A percentile compares a stretch with the other conserved stretches of the same genome.
Conservation (phyloP, 2,329 filamentous ascomycete genomes). For the Annulohypoxylon truncatum region DNA sequence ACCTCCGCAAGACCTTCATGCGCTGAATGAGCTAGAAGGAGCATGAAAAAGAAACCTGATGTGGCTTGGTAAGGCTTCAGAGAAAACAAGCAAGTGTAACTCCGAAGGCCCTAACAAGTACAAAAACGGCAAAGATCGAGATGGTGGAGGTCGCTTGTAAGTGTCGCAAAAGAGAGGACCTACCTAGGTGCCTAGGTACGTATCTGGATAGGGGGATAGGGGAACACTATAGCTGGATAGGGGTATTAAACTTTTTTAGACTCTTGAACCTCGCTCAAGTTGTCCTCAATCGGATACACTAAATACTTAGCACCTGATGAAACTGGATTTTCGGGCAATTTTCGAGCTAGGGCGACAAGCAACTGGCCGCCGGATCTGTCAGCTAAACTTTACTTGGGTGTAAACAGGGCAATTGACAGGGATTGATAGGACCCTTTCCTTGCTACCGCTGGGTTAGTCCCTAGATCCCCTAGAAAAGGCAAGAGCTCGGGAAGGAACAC, state of each 20-base stretch:
- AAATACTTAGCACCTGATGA: background rate
- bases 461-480: constrained; percentile 1
- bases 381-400: constrained; percentile 20
- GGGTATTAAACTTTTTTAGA: background rate
- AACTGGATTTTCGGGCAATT: constrained; percentile 4
- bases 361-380: constrained; percentile 13
- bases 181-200: background rate
- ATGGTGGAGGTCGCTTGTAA: constrained; percentile 6
- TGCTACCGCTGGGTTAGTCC: background rate
- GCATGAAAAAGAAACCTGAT: constrained; percentile 20
- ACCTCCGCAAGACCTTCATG: constrained; percentile 3
- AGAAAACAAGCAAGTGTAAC: constrained; percentile 12
- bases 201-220: background rate
- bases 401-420: constrained; percentile 11
- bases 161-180: background rate
- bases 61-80: constrained; percentile 18
- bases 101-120: constrained; percentile 10
- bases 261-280: constrained; percentile 14
- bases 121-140: constrained; percentile 9
- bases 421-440: background rate
- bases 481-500: constrained; percentile 3
- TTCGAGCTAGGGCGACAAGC: background rate
- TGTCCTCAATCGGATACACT: constrained; percentile 12
- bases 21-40: constrained; percentile 6
- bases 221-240: no score